phyloP scores from a whole-genome alignment of 1,284 basidiomycete genomes.

The Irpex sp. region DNA sequence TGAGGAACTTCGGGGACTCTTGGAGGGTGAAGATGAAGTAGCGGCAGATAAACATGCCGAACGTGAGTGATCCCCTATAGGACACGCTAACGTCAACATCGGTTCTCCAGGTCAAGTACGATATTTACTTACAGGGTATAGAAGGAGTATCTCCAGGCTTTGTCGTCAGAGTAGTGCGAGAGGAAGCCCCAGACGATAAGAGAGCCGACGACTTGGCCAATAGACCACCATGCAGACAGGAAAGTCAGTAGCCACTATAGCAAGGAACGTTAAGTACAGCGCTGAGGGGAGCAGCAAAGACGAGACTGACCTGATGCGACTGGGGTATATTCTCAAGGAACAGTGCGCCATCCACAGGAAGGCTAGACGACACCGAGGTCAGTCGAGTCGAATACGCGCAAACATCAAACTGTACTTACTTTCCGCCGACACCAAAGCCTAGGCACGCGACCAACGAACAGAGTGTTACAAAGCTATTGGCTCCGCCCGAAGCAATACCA shows the following conservation, averaged over 20 bases:
- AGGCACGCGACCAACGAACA: conserved; percentile 2
- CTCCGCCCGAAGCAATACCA: background rate
- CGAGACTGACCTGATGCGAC: background rate
- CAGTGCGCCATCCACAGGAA: conserved; percentile 1
- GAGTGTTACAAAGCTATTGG: background rate
- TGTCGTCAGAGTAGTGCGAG: conserved; percentile 52
- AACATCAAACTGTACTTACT: background rate
- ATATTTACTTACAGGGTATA: conserved; percentile 56
- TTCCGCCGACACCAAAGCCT: conserved; percentile 1
- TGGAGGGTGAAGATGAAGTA: conserved; percentile 72
- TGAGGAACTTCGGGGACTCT: conserved; percentile 73
- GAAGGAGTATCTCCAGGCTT: conserved; percentile 72
- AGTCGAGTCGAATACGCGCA: background rate
- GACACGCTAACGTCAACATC: background rate
- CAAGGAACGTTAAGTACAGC: background rate
- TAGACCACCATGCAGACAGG: background rate
- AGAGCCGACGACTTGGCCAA: background rate
- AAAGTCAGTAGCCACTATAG: background rate
- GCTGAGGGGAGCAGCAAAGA: background rate
- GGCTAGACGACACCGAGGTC: background rate
- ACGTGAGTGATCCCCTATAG: background rate
- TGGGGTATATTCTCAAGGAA: background rate
- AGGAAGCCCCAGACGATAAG: conserved; percentile 61
- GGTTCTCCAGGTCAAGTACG: conserved; percentile 18
- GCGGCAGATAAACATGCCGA: conserved; percentile 27